Evolutionary conservation across 257 asterid species (phyloP), one percentile per base, ranked within the genome.

Genomic region (Lycium ferocissimum): DNA sequence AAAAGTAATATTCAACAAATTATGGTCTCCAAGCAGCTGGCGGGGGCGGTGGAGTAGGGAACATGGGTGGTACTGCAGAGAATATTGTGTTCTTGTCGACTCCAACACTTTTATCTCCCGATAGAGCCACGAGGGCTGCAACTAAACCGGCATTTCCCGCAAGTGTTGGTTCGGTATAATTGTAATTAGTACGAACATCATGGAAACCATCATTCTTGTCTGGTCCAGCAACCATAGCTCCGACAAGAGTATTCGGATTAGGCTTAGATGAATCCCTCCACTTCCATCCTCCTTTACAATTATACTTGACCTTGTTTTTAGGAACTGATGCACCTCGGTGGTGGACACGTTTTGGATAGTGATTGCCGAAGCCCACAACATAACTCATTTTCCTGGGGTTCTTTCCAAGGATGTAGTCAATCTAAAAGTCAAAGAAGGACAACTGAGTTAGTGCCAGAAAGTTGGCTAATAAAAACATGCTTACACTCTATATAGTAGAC

Each of bases 191-290:
- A 3, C 99, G 96, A 57, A 94, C 95, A 72, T 95, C 99, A 0
- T 83, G 93, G 88, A 96, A 96, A 22, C 95, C 95, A 18, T 96
- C 99, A 12, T 88, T 91, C 89, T 91, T 92, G 89, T 96, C 99
- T 0, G 98, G 99, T 17, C 99, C 99, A 35, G 99, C 99, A 85
- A 95, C 99, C 98, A 96, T 94, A 47, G 99, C 99, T 72, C 99
- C 99, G 1, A 92, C 91, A n/a, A 95, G 26, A 9, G 84, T 86
- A 51, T 96, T 92, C 5, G 98, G 98, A 59, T 96, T 93, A 47
- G 98, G 93, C 87, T 93, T 95, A 26, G 69, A 9, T 6, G 97
- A 65, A 86, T 96, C 98, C 88, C 98, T 93, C 95, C 93, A 96
- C 87, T 93, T 94, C 97, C 95, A 95, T 79, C 99, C 99, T 83